Percentiles rank a stretch among this genome's conserved stretches.
Conservation (phyloP, 2,329 filamentous ascomycete species). For the Arthroderma uncinatum region DNA sequence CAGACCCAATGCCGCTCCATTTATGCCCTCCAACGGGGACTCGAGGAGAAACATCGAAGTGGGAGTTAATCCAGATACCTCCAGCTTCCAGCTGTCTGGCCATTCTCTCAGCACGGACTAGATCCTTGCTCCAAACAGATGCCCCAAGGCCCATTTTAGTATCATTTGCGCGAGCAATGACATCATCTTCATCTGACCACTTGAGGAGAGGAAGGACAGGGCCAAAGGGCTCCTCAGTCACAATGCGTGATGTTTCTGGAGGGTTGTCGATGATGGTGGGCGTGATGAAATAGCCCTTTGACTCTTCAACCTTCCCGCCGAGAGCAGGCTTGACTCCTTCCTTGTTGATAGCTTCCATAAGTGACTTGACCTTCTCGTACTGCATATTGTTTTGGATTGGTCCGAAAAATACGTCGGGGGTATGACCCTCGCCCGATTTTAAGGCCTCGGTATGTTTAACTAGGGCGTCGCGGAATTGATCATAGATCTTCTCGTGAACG, state of each 20-base stretch:
- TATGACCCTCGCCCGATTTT: slow-evolving; percentile 17
- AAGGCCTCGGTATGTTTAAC: slow-evolving; percentile 29
- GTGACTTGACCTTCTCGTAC: slow-evolving; percentile 44
- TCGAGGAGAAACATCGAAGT: slow-evolving; percentile 37
- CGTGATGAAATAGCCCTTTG: slow-evolving; percentile 41
- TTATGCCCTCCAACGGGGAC: slow-evolving; percentile 29
- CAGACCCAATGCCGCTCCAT: slow-evolving; percentile 26
- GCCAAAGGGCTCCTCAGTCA: slow-evolving; percentile 49
- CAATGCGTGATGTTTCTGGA: slow-evolving; percentile 41
- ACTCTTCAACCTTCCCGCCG: slow-evolving; percentile 33
- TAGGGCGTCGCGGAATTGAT: slow-evolving; percentile 37
- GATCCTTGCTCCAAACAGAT: slow-evolving; percentile 43
- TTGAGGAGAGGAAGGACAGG: slow-evolving; percentile 51
- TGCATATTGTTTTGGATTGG: slow-evolving; percentile 53
- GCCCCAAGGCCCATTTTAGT: slow-evolving; percentile 42
- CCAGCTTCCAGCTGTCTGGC: slow-evolving; percentile 43
- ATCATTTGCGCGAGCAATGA: slow-evolving; percentile 37
- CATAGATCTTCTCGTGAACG: slow-evolving; percentile 46
- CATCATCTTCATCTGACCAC: slow-evolving; percentile 43
- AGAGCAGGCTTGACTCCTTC: slow-evolving; percentile 42
- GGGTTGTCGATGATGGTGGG: slow-evolving; percentile 47
- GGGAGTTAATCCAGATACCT: slow-evolving; percentile 46
- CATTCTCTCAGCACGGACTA: slow-evolving; percentile 39
- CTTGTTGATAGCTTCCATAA: slow-evolving; percentile 45
- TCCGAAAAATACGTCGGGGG: slow-evolving; percentile 42